A percentile compares a stretch with the other conserved stretches of the same genome.
Conservation (phyloP, 345 rosid species). For the Clarkia xantiana region DNA sequence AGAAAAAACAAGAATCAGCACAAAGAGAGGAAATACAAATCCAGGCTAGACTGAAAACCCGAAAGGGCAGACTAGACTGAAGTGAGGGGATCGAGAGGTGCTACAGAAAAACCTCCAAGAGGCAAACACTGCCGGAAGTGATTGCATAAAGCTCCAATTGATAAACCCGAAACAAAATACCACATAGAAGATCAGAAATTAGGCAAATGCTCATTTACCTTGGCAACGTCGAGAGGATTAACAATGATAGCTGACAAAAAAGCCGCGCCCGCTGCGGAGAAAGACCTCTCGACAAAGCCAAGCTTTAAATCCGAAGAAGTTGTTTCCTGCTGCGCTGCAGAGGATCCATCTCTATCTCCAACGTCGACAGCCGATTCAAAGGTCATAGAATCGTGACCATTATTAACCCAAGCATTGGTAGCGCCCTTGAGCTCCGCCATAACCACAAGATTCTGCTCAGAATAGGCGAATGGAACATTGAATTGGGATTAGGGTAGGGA, state of each 20-base stretch:
- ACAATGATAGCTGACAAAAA: conserved; percentile 66
- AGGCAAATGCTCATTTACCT: conserved; percentile 26
- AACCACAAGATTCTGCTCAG: neutral
- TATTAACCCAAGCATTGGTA: conserved; percentile 16
- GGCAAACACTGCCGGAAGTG: no score
- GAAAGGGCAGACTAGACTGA: no score
- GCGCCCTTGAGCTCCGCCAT: conserved; percentile 16
- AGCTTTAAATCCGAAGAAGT: conserved; percentile 24
- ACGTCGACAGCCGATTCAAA: conserved; percentile 11
- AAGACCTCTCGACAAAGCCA: conserved; percentile 57
- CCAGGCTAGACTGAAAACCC: no score
- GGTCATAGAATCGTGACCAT: conserved; percentile 9
- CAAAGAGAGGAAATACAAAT: no score
- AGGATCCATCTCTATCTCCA: conserved; percentile 11
- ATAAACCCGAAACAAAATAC: no score
- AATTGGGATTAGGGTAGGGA: neutral
- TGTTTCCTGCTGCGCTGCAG: conserved; percentile 11
- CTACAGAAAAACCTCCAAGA: no score
- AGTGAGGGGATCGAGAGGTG: no score
- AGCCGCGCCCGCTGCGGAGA: conserved; percentile 94
- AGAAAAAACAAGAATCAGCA: no score
- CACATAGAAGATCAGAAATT: neutral
- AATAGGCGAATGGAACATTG: neutral
- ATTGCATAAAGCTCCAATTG: no score
- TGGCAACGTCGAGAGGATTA: conserved; percentile 91